Evolutionary conservation across 2,329 filamentous ascomycete species (phyloP).

Genomic region (Aureobasidium uvarum): DNA sequence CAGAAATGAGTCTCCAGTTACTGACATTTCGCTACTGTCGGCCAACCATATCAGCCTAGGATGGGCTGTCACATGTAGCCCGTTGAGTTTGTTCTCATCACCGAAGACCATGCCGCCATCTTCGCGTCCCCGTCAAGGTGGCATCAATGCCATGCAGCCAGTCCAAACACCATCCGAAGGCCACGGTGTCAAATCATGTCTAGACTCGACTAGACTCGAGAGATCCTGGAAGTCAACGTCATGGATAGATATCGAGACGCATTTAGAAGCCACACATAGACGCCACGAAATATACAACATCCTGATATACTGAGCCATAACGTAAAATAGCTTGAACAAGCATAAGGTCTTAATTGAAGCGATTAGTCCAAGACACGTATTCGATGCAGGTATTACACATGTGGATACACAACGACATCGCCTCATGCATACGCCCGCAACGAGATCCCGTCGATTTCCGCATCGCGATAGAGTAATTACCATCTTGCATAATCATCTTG

Average conservation of each 20-base stretch:
- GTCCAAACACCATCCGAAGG: neutral
- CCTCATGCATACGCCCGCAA: neutral
- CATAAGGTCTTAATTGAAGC: neutral
- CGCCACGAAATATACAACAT: slow-evolving; percentile 4
- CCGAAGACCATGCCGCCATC: neutral
- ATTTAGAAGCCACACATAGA: slow-evolving; percentile 6
- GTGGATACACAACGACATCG: neutral
- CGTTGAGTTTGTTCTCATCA: neutral
- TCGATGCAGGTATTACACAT: neutral
- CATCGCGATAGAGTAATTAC: neutral
- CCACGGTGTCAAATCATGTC: neutral
- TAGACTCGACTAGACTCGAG: neutral
- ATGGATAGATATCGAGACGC: slow-evolving; percentile 3
- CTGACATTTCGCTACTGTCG: neutral
- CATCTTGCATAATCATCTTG: neutral
- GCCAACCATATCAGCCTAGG: neutral
- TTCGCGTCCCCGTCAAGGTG: neutral
- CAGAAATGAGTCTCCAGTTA: slow-evolving; percentile 44
- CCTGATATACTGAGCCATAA: neutral
- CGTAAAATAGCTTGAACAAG: neutral
- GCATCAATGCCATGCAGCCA: neutral
- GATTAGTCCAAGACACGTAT: neutral
- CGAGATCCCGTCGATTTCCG: no score
- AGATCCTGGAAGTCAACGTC: neutral
- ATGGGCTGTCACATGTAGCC: neutral